These are phyloP conservation scores for Tulasnella sp. DNA, from an alignment of 768 basidiomycete species.

Conservation along the genomic window DNA sequence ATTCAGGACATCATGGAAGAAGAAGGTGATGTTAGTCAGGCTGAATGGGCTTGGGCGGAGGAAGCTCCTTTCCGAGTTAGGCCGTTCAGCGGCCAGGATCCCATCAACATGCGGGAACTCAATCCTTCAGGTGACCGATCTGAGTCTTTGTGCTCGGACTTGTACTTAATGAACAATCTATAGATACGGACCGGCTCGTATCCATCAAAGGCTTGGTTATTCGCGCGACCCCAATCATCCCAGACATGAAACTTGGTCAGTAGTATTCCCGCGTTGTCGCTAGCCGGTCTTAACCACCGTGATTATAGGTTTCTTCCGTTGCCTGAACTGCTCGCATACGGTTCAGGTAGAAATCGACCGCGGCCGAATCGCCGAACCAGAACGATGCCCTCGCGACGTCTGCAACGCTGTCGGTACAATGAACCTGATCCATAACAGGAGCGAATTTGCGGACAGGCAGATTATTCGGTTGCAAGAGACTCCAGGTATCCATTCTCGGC, in stretches of 20 bases:
- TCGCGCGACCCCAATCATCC: slow-evolving; percentile 95
- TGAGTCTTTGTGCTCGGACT: slow-evolving; percentile 8
- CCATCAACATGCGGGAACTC: slow-evolving; percentile 89
- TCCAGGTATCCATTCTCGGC: slow-evolving; percentile 50
- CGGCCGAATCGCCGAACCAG: slow-evolving; percentile 95
- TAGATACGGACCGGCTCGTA: slow-evolving; percentile 98
- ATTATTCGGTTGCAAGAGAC: slow-evolving; percentile 96
- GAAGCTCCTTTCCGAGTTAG: slow-evolving; percentile 54
- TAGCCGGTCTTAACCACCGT: slow-evolving; percentile 1
- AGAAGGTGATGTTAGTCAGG: slow-evolving; percentile 65
- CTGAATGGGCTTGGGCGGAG: slow-evolving; percentile 76
- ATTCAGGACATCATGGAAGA: slow-evolving; percentile 86
- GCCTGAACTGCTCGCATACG: slow-evolving; percentile 94
- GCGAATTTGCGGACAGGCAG: slow-evolving; percentile 94
- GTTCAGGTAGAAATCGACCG: slow-evolving; percentile 96
- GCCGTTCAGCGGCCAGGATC: slow-evolving; percentile 76
- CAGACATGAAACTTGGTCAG: slow-evolving; percentile 87
- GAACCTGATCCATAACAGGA: slow-evolving; percentile 95
- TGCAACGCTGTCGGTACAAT: slow-evolving; percentile 88
- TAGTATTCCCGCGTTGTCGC: not conserved
- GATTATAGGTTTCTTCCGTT: slow-evolving; percentile 88
- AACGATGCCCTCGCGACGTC: slow-evolving; percentile 88
- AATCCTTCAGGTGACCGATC: slow-evolving; percentile 78
- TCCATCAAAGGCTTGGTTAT: slow-evolving; percentile 97
- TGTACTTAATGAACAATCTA: not conserved